Percentiles rank a stretch among this genome's conserved stretches.
phyloP scores from a whole-genome alignment of 495 filamentous ascomycete species.

The Chlorociboria aeruginascens region DNA sequence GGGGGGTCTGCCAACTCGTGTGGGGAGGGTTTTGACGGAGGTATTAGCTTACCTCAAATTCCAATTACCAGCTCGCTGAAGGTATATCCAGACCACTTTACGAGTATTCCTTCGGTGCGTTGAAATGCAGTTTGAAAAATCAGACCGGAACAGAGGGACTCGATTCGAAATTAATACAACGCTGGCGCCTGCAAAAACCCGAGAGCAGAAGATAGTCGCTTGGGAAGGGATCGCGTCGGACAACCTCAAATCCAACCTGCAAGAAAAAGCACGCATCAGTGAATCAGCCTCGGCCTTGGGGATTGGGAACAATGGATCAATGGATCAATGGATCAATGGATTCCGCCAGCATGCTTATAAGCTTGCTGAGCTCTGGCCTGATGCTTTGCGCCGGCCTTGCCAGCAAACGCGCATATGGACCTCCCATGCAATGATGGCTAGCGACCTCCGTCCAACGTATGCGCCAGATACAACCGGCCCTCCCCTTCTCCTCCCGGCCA shows the following conservation, averaged over 20 bases:
- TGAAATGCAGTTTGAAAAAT: slow-evolving; percentile 12
- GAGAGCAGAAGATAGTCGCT: slow-evolving; percentile 10
- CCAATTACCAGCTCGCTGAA: slow-evolving; percentile 13
- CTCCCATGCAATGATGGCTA: slow-evolving; percentile 6
- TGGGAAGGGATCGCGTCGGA: slow-evolving; percentile 15
- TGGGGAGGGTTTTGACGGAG: neutral
- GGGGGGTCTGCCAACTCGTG: slow-evolving; percentile 3
- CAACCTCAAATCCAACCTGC: slow-evolving; percentile 15
- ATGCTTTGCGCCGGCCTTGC: slow-evolving; percentile 12
- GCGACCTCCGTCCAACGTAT: slow-evolving; percentile 10
- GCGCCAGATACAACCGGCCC: slow-evolving; percentile 16
- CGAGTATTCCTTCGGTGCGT: slow-evolving; percentile 15
- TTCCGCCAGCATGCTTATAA: neutral
- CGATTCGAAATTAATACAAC: slow-evolving; percentile 15
- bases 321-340: neutral
- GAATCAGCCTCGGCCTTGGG: slow-evolving; percentile 4
- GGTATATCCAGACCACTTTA: slow-evolving; percentile 13
- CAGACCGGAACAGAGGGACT: slow-evolving; percentile 7
- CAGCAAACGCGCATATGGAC: slow-evolving; percentile 17
- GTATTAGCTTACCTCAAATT: slow-evolving; percentile 13
- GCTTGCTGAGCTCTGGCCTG: neutral
- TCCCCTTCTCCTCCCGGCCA: slow-evolving; percentile 6
- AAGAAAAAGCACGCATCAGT: slow-evolving; percentile 8
- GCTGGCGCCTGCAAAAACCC: slow-evolving; percentile 18
- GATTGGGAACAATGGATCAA: neutral